These are phyloP conservation scores for Dactylellina parvicollis DNA, from an alignment of 2,329 filamentous ascomycete genomes.

Conservation along the genomic window DNA sequence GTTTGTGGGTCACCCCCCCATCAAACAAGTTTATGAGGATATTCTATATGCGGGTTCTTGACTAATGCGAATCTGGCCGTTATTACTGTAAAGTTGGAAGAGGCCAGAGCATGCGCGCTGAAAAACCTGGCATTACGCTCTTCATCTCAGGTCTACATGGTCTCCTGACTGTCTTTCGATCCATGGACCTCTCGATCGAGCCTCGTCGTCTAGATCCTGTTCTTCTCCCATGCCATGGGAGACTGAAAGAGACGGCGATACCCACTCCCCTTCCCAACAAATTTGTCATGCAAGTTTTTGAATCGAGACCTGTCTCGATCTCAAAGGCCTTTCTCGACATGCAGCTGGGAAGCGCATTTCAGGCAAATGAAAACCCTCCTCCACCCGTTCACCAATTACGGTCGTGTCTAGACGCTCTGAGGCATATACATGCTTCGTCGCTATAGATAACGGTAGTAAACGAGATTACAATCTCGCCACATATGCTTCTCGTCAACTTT, in stretches of 20 bases:
- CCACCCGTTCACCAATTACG: slow-evolving; percentile 23
- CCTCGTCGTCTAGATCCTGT: slow-evolving; percentile 20
- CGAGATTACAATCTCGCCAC: slow-evolving; percentile 35
- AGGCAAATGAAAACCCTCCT: background rate
- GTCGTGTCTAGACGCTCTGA: slow-evolving; percentile 28
- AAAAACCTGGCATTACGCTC: slow-evolving; percentile 7
- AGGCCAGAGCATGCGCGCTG: slow-evolving; percentile 5
- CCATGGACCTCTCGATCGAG: background rate
- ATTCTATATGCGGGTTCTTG: slow-evolving; percentile 3
- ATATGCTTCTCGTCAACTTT: slow-evolving; percentile 14
- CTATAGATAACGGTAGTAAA: slow-evolving; percentile 39
- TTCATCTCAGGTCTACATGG: slow-evolving; percentile 7
- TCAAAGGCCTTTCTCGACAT: background rate
- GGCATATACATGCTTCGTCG: slow-evolving; percentile 23
- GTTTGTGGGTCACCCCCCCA: slow-evolving; percentile 16
- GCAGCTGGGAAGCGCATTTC: background rate
- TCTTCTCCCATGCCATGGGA: slow-evolving; percentile 8
- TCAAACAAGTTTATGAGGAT: slow-evolving; percentile 5
- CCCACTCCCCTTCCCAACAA: slow-evolving; percentile 4
- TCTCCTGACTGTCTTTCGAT: slow-evolving; percentile 16
- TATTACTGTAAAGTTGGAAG: slow-evolving; percentile 8
- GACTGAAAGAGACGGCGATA: slow-evolving; percentile 7
- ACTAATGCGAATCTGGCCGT: slow-evolving; percentile 21
- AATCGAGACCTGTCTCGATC: slow-evolving; percentile 6
- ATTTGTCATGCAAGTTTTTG: slow-evolving; percentile 43